Percentiles rank a stretch among this genome's conserved stretches.
Conservation (phyloP, 495 filamentous ascomycete genomes). For the Daldinia childiae region DNA sequence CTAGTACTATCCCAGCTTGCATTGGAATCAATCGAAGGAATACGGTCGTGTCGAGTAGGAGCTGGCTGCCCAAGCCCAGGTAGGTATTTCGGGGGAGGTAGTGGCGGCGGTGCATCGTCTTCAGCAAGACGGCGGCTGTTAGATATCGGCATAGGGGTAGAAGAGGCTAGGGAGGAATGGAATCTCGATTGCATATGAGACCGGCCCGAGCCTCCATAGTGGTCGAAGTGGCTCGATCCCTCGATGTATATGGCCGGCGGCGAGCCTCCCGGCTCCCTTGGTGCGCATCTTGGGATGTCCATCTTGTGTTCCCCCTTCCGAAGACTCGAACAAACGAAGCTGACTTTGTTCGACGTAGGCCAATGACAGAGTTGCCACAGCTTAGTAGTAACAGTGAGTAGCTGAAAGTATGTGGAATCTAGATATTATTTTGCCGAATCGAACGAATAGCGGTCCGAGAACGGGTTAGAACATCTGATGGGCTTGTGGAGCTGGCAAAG, state of each 20-base stretch:
- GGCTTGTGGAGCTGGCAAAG: conserved; percentile 30
- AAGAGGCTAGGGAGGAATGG: conserved; percentile 52
- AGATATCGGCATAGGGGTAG: conserved; percentile 60
- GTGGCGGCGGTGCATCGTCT: conserved; percentile 59
- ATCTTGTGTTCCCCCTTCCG: conserved; percentile 52
- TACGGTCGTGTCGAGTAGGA: conserved; percentile 38
- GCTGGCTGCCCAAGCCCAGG: conserved; percentile 47
- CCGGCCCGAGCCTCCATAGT: conserved; percentile 59
- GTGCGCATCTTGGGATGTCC: conserved; percentile 63
- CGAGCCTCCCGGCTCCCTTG: conserved; percentile 44
- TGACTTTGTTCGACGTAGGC: conserved; percentile 41
- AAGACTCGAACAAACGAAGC: conserved; percentile 33
- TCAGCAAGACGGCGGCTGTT: conserved; percentile 45
- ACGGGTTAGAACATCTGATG: conserved; percentile 32
- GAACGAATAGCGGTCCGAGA: conserved; percentile 19
- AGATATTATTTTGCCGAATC: conserved; percentile 13
- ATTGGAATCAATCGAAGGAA: conserved; percentile 43
- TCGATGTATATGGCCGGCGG: conserved; percentile 64
- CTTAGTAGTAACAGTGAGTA: conserved; percentile 24
- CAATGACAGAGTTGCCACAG: conserved; percentile 39
- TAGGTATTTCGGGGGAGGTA: conserved; percentile 58
- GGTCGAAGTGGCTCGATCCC: conserved; percentile 60
- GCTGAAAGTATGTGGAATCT: conserved; percentile 28
- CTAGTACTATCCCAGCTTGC: conserved; percentile 42
- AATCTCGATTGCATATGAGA: conserved; percentile 56